A percentile compares a stretch with the other conserved stretches of the same genome.
Evolutionary conservation across 345 rosid species (phyloP).

Genomic region (Salix arbutifolia): DNA sequence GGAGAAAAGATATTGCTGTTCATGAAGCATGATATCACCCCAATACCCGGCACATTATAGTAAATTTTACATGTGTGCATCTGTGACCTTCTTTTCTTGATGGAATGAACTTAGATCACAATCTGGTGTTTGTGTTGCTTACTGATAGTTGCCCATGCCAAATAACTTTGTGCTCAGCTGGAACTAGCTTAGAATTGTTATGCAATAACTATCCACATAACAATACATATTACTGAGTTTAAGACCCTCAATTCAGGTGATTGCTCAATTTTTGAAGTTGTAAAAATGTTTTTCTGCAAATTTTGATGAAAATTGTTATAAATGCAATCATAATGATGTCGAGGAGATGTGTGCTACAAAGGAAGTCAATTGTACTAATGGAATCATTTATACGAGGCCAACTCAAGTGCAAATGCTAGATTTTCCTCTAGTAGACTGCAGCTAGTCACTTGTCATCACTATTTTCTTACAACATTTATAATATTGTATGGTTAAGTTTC

Average conservation of each 20-base stretch:
- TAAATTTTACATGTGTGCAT: neutral
- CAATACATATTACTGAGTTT: neutral
- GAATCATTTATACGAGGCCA: neutral
- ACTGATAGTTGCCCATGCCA: neutral
- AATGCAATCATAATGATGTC: neutral
- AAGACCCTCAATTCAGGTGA: neutral
- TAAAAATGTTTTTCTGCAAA: neutral
- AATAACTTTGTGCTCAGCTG: neutral
- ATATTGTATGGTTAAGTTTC: neutral
- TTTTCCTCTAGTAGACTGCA: neutral
- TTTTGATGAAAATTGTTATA: conserved; percentile 2
- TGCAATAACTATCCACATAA: neutral
- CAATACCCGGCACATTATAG: neutral
- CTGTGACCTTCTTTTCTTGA: neutral
- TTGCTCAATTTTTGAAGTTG: neutral
- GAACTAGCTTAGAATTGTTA: neutral
- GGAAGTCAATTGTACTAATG: neutral
- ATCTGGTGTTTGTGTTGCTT: conserved; percentile 1
- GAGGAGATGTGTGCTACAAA: neutral
- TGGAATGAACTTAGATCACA: conserved; percentile 3
- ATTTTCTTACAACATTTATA: too few relatives aligned
- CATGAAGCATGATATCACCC: neutral
- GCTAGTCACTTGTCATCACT: too few relatives aligned
- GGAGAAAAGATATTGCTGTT: neutral
- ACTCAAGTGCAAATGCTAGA: neutral